Base-by-base conservation (phyloP, 1,284 basidiomycete genomes). In the Pseudozyma tsukubaensis region DNA sequence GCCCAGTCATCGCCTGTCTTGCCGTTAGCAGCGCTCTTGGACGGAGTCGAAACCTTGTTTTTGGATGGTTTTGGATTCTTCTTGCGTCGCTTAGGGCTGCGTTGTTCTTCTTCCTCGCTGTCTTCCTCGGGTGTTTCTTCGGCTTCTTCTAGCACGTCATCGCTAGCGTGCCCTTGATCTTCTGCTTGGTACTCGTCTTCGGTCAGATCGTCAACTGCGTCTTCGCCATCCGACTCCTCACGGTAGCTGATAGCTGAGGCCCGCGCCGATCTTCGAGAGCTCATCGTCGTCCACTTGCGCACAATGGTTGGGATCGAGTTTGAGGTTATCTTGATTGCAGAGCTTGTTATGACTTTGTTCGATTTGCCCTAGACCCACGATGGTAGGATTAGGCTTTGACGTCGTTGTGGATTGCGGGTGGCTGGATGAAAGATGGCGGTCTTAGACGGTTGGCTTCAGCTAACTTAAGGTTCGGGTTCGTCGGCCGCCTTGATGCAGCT, bases 221-320 rank as follows among this genome's bases (percentile, higher is more conserved):
- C 44, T 5, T 53, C 44, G 4, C 51, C 52, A 24, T 72, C 70
- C 24, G 65, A 67, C 3, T 59, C 60, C 16, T 73, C 64, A 3
- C 64, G 60, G 39, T 73, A 73, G 50, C 65, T 70, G 35, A 39
- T 53, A 1, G 53, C 35, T 10, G 57, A 70, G 14, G 57, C 50
- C 32, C 68, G 55, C 44, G 61, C 61, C 19, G 68, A 64, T 54
- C 68, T 57, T 47, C 69, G 55, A n/a, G 59, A 59, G 50, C 49
- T 53, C 68, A 71, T 71, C 4, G 39, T 13, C 39, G 12, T 49
- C 18, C 29, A 21, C 44, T n/a, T 12, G 37, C 16, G 37, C 16
- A 39, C 16, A 13, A n/a, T 9, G 37, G 11, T 34, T 29, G 35
- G 32, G n/a, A 34, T 3, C 42, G 44, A 49, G 21, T 40, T 48